A percentile compares a stretch with the other conserved stretches of the same genome.
phyloP scores from a whole-genome alignment of 1,284 basidiomycete genomes.

The Amylostereum chailletii region DNA sequence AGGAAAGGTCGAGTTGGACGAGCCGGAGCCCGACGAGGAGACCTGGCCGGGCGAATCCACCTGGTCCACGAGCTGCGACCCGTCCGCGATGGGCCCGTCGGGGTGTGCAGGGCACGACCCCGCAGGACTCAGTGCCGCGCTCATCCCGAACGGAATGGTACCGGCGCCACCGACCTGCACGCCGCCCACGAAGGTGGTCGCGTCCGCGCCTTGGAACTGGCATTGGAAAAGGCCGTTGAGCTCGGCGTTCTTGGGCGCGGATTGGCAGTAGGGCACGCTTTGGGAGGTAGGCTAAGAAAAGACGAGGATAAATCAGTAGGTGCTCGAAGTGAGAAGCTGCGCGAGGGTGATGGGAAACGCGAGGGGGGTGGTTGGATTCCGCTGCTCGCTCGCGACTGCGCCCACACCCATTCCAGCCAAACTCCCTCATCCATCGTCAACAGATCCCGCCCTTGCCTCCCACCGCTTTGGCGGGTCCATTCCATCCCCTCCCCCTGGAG shows the following conservation, averaged over 20 bases:
- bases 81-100: slow-evolving; percentile 35
- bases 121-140: slow-evolving; percentile 22
- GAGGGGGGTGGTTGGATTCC: too few species aligned
- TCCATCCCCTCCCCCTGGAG: too few species aligned
- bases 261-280: slow-evolving; percentile 28
- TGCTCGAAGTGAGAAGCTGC: background rate
- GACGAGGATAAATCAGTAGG: background rate
- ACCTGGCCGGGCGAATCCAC: slow-evolving; percentile 5
- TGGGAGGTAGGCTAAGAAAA: slow-evolving; percentile 23
- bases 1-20: background rate
- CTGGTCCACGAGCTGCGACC: slow-evolving; percentile 34
- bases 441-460: too few species aligned
- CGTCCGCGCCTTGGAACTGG: slow-evolving; percentile 28
- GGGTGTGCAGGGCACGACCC: slow-evolving; percentile 33
- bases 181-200: slow-evolving; percentile 24
- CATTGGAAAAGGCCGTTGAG: slow-evolving; percentile 33
- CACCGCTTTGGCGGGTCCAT: too few species aligned
- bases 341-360: too few species aligned
- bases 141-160: slow-evolving; percentile 29
- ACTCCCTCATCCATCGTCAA: too few species aligned
- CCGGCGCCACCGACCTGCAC: slow-evolving; percentile 21
- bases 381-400: too few species aligned
- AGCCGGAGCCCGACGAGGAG: background rate
- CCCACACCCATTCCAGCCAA: too few species aligned
- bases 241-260: slow-evolving; percentile 29